phyloP scores from a whole-genome alignment of 2,329 filamentous ascomycete genomes.

The Penicillium digitatum region DNA sequence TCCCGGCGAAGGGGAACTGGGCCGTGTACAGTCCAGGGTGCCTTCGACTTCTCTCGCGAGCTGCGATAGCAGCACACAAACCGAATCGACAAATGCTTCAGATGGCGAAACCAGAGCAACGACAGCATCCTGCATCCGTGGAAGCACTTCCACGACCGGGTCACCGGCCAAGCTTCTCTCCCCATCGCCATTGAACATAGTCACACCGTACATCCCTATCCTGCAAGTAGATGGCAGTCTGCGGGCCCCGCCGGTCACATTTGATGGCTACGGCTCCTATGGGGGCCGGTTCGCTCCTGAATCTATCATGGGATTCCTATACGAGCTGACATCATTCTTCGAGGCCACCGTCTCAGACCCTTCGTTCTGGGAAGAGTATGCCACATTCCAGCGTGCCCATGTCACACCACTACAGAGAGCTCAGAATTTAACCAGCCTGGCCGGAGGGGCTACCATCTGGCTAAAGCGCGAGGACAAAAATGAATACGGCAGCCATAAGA shows the following conservation, averaged over 20 bases:
- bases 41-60: constrained; percentile 1
- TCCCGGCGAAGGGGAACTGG: background rate
- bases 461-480: constrained; percentile 25
- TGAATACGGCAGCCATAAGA: constrained; percentile 25
- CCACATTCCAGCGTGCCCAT: constrained; percentile 17
- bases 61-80: constrained; percentile 10
- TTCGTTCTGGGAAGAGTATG: constrained; percentile 26
- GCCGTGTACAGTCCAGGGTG: background rate
- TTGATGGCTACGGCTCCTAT: constrained; percentile 24
- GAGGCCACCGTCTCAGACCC: constrained; percentile 24
- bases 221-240: constrained; percentile 22
- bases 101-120: constrained; percentile 15
- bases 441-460: constrained; percentile 24
- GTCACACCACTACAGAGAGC: constrained; percentile 20
- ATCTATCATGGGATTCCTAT: constrained; percentile 26
- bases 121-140: constrained; percentile 12
- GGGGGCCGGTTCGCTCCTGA: constrained; percentile 29
- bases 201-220: constrained; percentile 20
- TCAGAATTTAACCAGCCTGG: constrained; percentile 16
- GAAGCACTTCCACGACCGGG: constrained; percentile 10
- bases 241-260: constrained; percentile 20
- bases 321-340: constrained; percentile 25
- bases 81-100: constrained; percentile 8
- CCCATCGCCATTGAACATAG: background rate
- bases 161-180: constrained; percentile 6